A percentile compares a stretch with the other conserved stretches of the same genome.
phyloP scores from a whole-genome alignment of 2,329 filamentous ascomycete species.

The Zalaria sp. region DNA sequence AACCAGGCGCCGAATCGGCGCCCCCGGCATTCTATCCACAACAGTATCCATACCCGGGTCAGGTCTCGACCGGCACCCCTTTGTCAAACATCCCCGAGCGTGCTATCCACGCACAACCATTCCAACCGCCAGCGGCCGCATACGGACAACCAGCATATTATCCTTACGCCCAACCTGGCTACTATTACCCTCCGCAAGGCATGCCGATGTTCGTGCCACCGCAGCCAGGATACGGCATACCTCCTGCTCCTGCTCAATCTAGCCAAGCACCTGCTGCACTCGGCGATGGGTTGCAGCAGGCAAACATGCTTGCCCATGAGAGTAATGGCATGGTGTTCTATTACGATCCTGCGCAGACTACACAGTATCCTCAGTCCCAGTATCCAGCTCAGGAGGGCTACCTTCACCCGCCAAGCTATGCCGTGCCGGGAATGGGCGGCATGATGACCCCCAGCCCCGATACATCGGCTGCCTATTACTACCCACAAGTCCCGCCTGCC shows the following conservation, averaged over 20 bases:
- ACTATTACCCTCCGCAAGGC: slow-evolving; percentile 51
- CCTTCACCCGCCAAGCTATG: slow-evolving; percentile 33
- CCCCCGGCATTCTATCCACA: slow-evolving; percentile 29
- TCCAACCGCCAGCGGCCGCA: slow-evolving; percentile 53
- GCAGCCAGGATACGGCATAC: slow-evolving; percentile 16
- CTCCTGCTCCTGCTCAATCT: slow-evolving; percentile 19
- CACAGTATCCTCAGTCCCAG: slow-evolving; percentile 6
- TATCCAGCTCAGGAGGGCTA: slow-evolving; percentile 13
- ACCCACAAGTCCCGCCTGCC: slow-evolving; percentile 27
- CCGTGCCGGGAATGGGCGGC: slow-evolving; percentile 54
- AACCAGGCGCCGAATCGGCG: slow-evolving; percentile 35
- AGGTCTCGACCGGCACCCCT: slow-evolving; percentile 66
- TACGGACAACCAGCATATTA: slow-evolving; percentile 45
- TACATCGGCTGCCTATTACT: slow-evolving; percentile 30
- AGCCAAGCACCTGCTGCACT: slow-evolving; percentile 11
- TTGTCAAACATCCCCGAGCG: slow-evolving; percentile 86
- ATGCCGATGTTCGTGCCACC: slow-evolving; percentile 17
- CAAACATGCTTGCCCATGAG: slow-evolving; percentile 62
- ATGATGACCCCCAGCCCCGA: slow-evolving; percentile 56
- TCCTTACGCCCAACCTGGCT: slow-evolving; percentile 44
- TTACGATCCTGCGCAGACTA: slow-evolving; percentile 55
- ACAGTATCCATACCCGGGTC: slow-evolving; percentile 46
- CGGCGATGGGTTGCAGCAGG: slow-evolving; percentile 20
- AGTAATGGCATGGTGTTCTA: slow-evolving; percentile 95
- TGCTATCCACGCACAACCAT: slow-evolving; percentile 78